Conservation (phyloP, 306 rosid species). For the Prunus mongolica region DNA sequence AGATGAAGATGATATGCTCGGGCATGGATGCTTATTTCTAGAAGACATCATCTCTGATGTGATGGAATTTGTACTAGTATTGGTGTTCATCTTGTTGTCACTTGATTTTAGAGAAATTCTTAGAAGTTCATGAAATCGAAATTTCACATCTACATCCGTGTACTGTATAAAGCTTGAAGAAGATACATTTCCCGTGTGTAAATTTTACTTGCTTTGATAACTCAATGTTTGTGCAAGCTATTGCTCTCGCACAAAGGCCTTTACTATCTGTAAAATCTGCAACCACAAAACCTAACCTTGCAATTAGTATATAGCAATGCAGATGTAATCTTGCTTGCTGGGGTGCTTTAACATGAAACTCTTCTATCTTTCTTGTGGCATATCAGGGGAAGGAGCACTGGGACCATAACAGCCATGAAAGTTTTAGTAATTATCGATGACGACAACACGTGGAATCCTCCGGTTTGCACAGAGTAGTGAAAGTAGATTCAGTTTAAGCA, state of each 20-base stretch:
- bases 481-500: background rate
- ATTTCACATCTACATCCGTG: background rate
- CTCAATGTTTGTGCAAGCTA: background rate
- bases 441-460: background rate
- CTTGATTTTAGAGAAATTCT: background rate
- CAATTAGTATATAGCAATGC: background rate
- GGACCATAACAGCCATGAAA: background rate
- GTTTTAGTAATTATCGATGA: background rate
- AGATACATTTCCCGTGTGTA: background rate
- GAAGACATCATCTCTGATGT: background rate
- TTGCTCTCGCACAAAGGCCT: background rate
- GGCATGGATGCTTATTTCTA: background rate
- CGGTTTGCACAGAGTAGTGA: background rate
- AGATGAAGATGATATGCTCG: background rate
- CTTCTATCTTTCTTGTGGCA: background rate
- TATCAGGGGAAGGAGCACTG: conserved; percentile 4
- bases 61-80: background rate
- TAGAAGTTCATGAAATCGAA: background rate
- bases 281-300: background rate
- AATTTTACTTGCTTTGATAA: background rate
- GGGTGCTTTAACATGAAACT: background rate
- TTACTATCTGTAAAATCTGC: background rate
- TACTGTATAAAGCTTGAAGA: background rate
- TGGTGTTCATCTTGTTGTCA: background rate
- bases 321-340: background rate